Conservation (phyloP, 129 eudicot genomes). For the Lonicera japonica region DNA sequence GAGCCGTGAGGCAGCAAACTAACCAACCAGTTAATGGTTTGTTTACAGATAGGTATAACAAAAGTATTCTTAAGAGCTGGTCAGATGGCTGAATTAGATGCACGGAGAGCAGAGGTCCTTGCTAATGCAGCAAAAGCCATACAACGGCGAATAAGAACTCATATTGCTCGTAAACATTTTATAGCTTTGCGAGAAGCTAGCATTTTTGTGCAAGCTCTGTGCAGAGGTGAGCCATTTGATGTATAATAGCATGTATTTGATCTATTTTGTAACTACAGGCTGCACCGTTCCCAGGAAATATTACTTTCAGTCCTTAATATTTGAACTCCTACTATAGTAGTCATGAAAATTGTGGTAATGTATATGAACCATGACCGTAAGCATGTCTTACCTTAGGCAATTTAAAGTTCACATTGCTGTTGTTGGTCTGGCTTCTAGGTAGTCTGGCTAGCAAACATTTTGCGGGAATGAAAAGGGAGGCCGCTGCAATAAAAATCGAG, state of each 20-base stretch:
- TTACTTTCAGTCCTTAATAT: too few relatives aligned
- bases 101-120: slow-evolving; percentile 83
- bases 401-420: not conserved
- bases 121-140: slow-evolving; percentile 72
- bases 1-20: not conserved
- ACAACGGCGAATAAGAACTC: slow-evolving; percentile 81
- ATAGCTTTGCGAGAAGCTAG: slow-evolving; percentile 44
- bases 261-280: not conserved
- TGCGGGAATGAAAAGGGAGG: slow-evolving; percentile 45
- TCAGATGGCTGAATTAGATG: slow-evolving; percentile 99
- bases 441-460: slow-evolving; percentile 52
- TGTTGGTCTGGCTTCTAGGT: slow-evolving; percentile 35
- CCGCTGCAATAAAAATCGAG: slow-evolving; percentile 77
- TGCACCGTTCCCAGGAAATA: too few relatives aligned
- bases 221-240: slow-evolving; percentile 48
- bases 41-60: slow-evolving; percentile 81
- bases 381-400: not conserved
- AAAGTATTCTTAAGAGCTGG: slow-evolving; percentile 96
- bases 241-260: not conserved
- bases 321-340: too few relatives aligned
- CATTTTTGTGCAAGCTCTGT: slow-evolving; percentile 48
- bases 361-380: not conserved
- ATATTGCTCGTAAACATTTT: slow-evolving; percentile 62
- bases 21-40: slow-evolving; percentile 12
- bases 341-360: too few relatives aligned